Evolutionary conservation across 768 basidiomycete species (phyloP).

Genomic region (Chalciporus sphaerocephalus): DNA sequence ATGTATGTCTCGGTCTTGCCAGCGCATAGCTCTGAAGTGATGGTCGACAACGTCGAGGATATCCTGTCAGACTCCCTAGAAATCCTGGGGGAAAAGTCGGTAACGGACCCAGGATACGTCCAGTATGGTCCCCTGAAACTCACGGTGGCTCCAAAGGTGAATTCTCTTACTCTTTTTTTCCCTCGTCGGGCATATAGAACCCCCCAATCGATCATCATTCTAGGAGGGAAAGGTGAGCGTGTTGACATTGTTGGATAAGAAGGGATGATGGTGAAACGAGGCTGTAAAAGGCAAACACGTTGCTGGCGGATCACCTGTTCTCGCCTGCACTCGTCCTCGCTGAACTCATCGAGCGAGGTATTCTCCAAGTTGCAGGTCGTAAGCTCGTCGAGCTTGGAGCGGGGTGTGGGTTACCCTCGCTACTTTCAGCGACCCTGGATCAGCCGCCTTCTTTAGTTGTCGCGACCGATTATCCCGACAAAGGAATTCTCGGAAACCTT

Average conservation of each 20-base stretch:
- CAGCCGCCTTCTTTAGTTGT: slow-evolving; percentile 51
- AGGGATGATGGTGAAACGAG: not conserved
- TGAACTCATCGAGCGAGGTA: slow-evolving; percentile 56
- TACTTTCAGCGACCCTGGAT: slow-evolving; percentile 47
- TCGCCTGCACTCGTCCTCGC: slow-evolving; percentile 65
- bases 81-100: slow-evolving; percentile 45
- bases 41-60: slow-evolving; percentile 37
- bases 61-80: slow-evolving; percentile 50
- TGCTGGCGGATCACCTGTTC: slow-evolving; percentile 71
- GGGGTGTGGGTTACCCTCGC: slow-evolving; percentile 63
- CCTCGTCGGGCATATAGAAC: slow-evolving; percentile 2
- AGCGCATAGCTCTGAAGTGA: not conserved
- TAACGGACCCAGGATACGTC: slow-evolving; percentile 42
- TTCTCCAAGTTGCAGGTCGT: slow-evolving; percentile 40
- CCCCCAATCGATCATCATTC: slow-evolving; percentile 2
- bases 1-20: not conserved
- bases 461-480: slow-evolving; percentile 67
- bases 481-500: slow-evolving; percentile 55
- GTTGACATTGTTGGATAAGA: slow-evolving; percentile 6
- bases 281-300: slow-evolving; percentile 53
- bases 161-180: not conserved
- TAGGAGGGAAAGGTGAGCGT: slow-evolving; percentile 58
- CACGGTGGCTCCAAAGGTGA: slow-evolving; percentile 57
- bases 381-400: slow-evolving; percentile 69
- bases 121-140: slow-evolving; percentile 52